Percentiles rank a stretch among this genome's conserved stretches.
Evolutionary conservation across 148 eudicot species (phyloP).

Genomic region (Arbutus unedo): DNA sequence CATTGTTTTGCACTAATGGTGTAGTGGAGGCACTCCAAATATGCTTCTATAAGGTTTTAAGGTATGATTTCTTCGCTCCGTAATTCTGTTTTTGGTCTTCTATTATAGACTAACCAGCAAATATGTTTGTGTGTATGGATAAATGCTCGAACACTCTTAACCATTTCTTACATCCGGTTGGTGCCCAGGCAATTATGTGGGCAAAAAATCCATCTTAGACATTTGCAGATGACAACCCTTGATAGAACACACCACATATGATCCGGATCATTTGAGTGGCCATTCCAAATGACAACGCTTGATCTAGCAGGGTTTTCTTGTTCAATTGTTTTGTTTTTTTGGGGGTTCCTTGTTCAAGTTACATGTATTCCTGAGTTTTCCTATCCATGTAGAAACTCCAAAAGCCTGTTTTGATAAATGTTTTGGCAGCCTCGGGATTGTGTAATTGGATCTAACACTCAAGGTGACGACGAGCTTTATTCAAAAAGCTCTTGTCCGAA

Average conservation of each 20-base stretch:
- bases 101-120: neutral
- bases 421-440: slow-evolving; percentile 84
- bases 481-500: slow-evolving; percentile 62
- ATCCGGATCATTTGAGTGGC: neutral
- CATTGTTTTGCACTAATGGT: slow-evolving; percentile 54
- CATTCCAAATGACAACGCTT: neutral
- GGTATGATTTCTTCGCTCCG: slow-evolving; percentile 38
- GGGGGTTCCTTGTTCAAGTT: neutral
- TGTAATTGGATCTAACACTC: slow-evolving; percentile 23
- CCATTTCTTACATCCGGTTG: neutral
- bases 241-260: neutral
- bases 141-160: neutral
- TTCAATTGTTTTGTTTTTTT: too few relatives aligned
- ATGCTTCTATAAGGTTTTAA: slow-evolving; percentile 88
- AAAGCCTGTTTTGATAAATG: neutral
- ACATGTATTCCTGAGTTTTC: neutral
- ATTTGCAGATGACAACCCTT: neutral
- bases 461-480: slow-evolving; percentile 17
- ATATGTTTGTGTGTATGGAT: neutral
- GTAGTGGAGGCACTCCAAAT: slow-evolving; percentile 67
- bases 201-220: neutral
- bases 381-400: neutral
- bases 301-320: neutral
- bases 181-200: neutral
- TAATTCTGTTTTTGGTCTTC: neutral